Percentiles rank a stretch among this genome's conserved stretches.
Evolutionary conservation across 805 yeast genomes (phyloP).

Genomic region (Lachancea fermentati): DNA sequence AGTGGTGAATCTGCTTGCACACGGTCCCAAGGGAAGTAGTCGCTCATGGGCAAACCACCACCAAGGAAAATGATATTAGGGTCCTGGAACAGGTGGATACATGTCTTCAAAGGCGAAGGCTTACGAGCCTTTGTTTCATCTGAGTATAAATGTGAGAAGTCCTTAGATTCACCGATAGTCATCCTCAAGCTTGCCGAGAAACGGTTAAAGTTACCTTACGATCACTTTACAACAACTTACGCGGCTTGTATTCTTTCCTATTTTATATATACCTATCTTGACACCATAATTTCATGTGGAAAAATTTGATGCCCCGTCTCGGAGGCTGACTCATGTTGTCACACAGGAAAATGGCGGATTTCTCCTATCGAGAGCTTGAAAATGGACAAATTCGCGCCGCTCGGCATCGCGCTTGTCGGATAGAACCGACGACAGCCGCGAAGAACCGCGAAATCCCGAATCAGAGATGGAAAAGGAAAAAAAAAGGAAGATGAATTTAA

Average conservation of each 20-base stretch:
- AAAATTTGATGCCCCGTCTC: not conserved
- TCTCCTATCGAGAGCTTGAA: not conserved
- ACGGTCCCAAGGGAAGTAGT: constrained; percentile 87
- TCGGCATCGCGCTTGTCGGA: too few relatives aligned
- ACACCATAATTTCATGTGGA: too few relatives aligned
- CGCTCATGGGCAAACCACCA: constrained; percentile 91
- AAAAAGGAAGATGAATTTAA: too few relatives aligned
- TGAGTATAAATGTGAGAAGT: constrained; percentile 69
- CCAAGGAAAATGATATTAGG: constrained; percentile 86
- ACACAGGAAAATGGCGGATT: not conserved
- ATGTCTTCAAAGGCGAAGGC: constrained; percentile 76
- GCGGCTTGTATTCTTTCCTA: too few relatives aligned
- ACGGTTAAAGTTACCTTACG: too few relatives aligned
- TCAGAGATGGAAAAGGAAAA: too few relatives aligned
- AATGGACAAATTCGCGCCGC: not conserved
- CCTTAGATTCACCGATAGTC: constrained; percentile 49
- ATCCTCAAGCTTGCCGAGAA: constrained; percentile 12
- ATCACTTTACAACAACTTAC: too few relatives aligned
- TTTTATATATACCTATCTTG: too few relatives aligned
- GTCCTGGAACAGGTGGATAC: constrained; percentile 66
- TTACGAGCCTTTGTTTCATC: constrained; percentile 72
- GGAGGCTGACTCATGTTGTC: not conserved
- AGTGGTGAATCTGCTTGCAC: constrained; percentile 65
- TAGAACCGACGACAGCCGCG: not conserved
- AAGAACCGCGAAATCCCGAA: too few relatives aligned